Conservation (phyloP, 768 basidiomycete genomes). For the Polyporus arcularius region DNA sequence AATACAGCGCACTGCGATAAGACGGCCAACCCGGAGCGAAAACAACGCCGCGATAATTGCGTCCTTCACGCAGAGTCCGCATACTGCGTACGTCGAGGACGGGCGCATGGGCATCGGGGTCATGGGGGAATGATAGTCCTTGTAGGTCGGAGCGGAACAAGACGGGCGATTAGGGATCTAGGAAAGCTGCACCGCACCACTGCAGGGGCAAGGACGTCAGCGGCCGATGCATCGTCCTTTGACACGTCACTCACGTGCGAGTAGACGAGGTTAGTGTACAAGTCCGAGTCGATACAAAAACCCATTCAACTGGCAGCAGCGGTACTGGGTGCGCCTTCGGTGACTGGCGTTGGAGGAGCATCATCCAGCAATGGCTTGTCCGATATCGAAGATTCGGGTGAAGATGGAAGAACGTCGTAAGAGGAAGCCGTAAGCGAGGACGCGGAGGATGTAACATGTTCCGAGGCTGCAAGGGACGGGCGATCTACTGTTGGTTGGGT, state of each 20-base stretch:
- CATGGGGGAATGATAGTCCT: background rate
- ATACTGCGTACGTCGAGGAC: background rate
- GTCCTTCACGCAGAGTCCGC: background rate
- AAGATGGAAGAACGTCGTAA: constrained; percentile 48
- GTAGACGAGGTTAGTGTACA: constrained; percentile 18
- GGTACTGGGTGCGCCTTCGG: constrained; percentile 5
- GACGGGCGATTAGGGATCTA: constrained; percentile 10
- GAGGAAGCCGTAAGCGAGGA: constrained; percentile 30
- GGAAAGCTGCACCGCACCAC: constrained; percentile 4
- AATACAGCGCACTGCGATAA: constrained; percentile 8
- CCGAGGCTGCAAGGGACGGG: background rate
- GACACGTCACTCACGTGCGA: constrained; percentile 1
- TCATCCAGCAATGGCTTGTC: constrained; percentile 41
- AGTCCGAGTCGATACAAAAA: background rate
- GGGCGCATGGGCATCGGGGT: background rate
- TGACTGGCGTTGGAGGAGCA: background rate
- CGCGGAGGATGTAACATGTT: constrained; percentile 23
- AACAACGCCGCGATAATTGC: background rate
- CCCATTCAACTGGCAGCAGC: background rate
- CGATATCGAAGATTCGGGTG: constrained; percentile 42
- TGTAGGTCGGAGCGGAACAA: background rate
- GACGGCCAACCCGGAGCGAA: background rate
- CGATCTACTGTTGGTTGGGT: background rate
- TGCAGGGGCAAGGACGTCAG: background rate
- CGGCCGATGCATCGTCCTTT: background rate